A percentile compares a stretch with the other conserved stretches of the same genome.
These are phyloP conservation scores for Erigeron philadelphicus DNA, from an alignment of 140 eudicot genomes.

Conservation along the genomic window DNA sequence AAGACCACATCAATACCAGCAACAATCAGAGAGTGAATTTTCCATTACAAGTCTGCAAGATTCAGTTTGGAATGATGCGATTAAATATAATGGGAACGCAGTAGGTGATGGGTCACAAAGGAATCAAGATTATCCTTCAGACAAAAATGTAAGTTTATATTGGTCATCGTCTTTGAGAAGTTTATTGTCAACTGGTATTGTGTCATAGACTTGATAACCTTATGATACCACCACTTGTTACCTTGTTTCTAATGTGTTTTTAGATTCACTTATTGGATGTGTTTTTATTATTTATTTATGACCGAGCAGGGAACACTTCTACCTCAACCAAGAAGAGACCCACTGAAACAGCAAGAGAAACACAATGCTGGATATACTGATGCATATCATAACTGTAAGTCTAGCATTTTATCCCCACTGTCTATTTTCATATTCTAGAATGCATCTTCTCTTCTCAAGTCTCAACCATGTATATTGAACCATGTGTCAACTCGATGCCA, in stretches of 20 bases:
- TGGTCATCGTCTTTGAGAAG: conserved; percentile 19
- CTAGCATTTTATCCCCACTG: conserved; percentile 26
- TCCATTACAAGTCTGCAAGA: conserved; percentile 27
- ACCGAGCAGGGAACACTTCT: conserved; percentile 31
- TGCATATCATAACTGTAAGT: conserved; percentile 33
- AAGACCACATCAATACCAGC: conserved; percentile 31
- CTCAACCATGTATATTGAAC: conserved; percentile 10
- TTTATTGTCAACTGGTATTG: neutral
- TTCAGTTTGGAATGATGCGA: conserved; percentile 46
- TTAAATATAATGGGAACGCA: conserved; percentile 29
- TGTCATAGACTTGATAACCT: conserved; percentile 10
- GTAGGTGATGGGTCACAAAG: conserved; percentile 29
- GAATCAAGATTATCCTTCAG: conserved; percentile 22
- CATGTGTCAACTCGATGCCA: conserved; percentile 24
- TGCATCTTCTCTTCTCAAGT: neutral
- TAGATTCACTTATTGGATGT: conserved; percentile 6
- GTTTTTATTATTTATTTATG: neutral
- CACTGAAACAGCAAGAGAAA: conserved; percentile 35
- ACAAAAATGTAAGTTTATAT: conserved; percentile 41
- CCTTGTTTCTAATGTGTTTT: conserved; percentile 24
- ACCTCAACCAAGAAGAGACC: conserved; percentile 29
- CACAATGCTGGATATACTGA: conserved; percentile 31
- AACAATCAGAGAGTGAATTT: conserved; percentile 22
- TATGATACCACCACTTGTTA: conserved; percentile 11
- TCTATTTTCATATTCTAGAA: conserved; percentile 8